Base-by-base conservation (phyloP, 2,329 filamentous ascomycete species). In the Drechslerella dactyloides region DNA sequence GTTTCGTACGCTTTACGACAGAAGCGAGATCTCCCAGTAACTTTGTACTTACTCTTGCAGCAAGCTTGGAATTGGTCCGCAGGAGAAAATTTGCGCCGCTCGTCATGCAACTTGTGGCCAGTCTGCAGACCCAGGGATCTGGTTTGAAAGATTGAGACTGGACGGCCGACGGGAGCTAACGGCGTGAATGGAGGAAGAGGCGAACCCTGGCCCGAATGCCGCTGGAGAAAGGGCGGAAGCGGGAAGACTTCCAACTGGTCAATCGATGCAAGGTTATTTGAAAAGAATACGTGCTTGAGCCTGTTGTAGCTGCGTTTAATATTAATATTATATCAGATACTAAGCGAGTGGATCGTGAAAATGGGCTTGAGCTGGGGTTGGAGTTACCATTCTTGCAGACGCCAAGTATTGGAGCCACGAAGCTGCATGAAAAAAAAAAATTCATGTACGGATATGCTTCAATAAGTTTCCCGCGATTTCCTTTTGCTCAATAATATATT, bases 271-370 rank as follows among this genome's bases (percentile, higher is more conserved):
- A 56, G 66, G 66, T 70, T 70, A 35, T 60, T n/a, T 7, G 33
- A 53, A 24, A 51, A 35, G 54, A 48, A 64, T 44, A 58, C 40
- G 27, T 64, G 59, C 55, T 60, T 57, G 40, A 56, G 50, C 53
- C 53, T 33, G 56, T 63, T 64, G 66, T 59, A 64, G 46, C 50
- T 37, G 52, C 44, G 19, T 48, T 33, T 10, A 44, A 48, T 48
- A 48, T 48, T 48, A 48, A 64, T 60, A 64, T 70, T 56, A 59
- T 60, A 70, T 64, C 66, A 55, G 57, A 52, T 46, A 53, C 35
- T 70, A 70, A 70, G 66, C 60, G 66, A 70, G 66, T 70, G 66
- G 66, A 64, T 70, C 59, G 54, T 64, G 66, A 70, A 63, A 48
- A 21, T 58, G 63, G 50, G 59, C 59, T 64, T 53, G 57, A 55